phyloP scores from a whole-genome alignment of 208 protist species.

The Wallacemonas sp. region DNA sequence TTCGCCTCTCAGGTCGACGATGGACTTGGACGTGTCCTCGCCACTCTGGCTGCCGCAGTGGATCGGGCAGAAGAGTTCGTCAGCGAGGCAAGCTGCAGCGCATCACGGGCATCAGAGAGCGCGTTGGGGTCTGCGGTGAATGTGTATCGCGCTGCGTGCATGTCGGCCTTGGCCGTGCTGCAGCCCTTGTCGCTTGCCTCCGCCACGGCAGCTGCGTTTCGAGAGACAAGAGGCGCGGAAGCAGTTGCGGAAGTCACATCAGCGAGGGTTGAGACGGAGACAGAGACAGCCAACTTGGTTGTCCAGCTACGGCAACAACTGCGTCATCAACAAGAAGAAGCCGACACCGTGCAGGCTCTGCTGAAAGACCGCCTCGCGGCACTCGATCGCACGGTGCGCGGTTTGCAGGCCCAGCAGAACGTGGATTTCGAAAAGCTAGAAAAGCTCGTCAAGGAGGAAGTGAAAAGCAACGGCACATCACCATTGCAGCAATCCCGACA shows the following conservation, averaged over 20 bases:
- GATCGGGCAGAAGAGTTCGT: not conserved
- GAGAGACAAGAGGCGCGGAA: not conserved
- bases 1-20: not conserved
- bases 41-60: not conserved
- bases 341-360: not conserved
- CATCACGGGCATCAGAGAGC: not conserved
- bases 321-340: not conserved
- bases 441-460: not conserved
- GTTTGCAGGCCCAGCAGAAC: not conserved
- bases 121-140: not conserved
- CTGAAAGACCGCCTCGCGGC: not conserved
- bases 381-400: not conserved
- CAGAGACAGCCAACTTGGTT: not conserved
- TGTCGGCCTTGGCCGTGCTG: conserved; percentile 1
- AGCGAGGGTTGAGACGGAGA: no score
- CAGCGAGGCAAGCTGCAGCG: not conserved
- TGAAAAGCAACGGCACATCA: not conserved
- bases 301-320: not conserved
- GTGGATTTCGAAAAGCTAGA: not conserved
- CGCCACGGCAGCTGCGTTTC: not conserved
- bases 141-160: conserved; percentile 1
- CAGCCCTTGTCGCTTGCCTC: not conserved
- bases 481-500: not conserved
- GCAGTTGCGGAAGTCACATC: no score
- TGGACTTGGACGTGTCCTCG: not conserved